Evolutionary conservation across 768 basidiomycete genomes (phyloP), one percentile per base, ranked within the genome.

Genomic region (Lentinula edodes): DNA sequence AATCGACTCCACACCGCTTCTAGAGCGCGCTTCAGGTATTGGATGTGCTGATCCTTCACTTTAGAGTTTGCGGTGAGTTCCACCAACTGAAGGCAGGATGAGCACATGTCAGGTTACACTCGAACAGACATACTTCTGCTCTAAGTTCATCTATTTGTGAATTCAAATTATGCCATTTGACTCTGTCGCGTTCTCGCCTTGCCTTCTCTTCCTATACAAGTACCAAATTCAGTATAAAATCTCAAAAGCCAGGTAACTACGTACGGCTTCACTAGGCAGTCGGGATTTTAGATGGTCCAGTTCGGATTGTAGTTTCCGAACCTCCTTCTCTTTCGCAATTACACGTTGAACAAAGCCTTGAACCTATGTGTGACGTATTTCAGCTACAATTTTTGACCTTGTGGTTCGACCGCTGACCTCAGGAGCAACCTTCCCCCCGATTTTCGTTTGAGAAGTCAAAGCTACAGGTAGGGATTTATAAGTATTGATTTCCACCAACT

Each of bases 1-100:
- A 95, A 89, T n/a, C 90, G 82, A 10, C 87, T 87, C 71, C 92
- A 92, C 5, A 95, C 89, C 6, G 90, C 89, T 71, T 94, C 91
- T 41, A 97, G 76, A n/a, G 92, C 90, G 13, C 89, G 87, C 68
- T 93, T 92, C 42, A 95, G 80, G 66, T 88, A 91, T 0, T 80
- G 65, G 38, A 89, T 79, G 60, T 94, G 90, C 68, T 92, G 93
- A 64, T 89, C 84, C 67, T 87, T 89, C 76, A 73, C 59, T 59
- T 59, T 4, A 41, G 55, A 28, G 15, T 71, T 72, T 2, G 84
- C 50, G 2, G 72, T 65, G 6, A 56, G 38, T 39, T 56, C 55
- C 6, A n/a, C 55, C 1, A 56, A 12, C 55, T 56, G 28, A 42
- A 34, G 4, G 20, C 7, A 20, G 5, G 13, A 16, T 41, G 15